Conservation (phyloP, 169 alveolate genomes). For the Sarcocystis neurona region DNA sequence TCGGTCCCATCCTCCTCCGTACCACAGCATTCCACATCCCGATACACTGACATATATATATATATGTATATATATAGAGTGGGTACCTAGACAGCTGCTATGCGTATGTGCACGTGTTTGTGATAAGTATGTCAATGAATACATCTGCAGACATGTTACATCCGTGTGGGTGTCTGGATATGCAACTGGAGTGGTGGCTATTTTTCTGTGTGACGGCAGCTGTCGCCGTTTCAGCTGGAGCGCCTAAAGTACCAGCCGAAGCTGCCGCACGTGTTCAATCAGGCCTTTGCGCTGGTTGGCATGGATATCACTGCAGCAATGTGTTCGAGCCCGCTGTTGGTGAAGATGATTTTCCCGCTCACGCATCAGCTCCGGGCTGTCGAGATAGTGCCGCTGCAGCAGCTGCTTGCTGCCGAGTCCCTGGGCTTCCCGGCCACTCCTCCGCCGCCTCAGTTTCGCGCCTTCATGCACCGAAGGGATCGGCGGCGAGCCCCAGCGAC, state of each 20-base stretch:
- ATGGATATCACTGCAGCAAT: constrained; percentile 31
- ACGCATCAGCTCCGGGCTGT: constrained; percentile 37
- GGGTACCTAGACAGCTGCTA: background rate
- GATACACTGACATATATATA: background rate
- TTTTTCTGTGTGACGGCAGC: background rate
- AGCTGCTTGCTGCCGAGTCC: constrained; percentile 25
- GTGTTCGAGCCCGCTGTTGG: background rate
- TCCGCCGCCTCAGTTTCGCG: constrained; percentile 3
- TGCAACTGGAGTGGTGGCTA: background rate
- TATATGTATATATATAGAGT: background rate
- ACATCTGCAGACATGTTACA: background rate
- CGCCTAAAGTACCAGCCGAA: constrained; percentile 34
- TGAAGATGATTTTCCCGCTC: constrained; percentile 68
- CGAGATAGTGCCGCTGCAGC: constrained; percentile 32
- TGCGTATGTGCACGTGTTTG: background rate
- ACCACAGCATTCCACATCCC: too few species aligned
- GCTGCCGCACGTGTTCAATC: constrained; percentile 11
- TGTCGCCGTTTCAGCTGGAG: background rate
- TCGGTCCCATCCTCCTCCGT: too few species aligned
- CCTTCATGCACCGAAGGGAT: too few species aligned
- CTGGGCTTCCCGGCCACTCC: constrained; percentile 9
- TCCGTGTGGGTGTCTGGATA: background rate
- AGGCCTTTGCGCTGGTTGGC: constrained; percentile 24
- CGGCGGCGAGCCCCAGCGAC: too few species aligned
- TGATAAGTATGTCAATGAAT: background rate